Percentiles rank a stretch among this genome's conserved stretches.
Conservation (phyloP, 345 rosid genomes). For the Populus alba region DNA sequence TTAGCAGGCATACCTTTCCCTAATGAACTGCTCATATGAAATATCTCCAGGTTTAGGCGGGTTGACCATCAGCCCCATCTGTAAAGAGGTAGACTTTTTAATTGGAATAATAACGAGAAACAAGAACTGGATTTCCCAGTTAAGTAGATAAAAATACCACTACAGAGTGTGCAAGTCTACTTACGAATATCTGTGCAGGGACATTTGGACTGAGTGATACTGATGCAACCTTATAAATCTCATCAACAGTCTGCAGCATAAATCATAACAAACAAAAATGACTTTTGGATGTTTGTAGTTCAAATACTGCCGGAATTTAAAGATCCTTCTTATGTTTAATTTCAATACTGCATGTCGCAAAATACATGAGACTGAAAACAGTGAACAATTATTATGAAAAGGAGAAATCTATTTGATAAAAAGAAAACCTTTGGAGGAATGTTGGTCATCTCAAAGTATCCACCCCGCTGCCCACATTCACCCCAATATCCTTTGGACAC, state of each 20-base stretch:
- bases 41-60: conserved; percentile 94
- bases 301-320: neutral
- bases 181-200: conserved; percentile 95
- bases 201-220: conserved; percentile 93
- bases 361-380: neutral
- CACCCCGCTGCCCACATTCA: conserved; percentile 99
- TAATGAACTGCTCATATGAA: conserved; percentile 68
- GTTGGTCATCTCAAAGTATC: conserved; percentile 99
- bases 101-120: neutral
- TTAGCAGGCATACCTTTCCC: conserved; percentile 68
- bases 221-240: conserved; percentile 93
- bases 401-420: neutral
- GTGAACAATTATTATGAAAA: neutral
- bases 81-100: conserved; percentile 17
- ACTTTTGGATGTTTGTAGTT: conserved; percentile 4
- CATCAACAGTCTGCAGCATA: conserved; percentile 77
- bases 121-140: conserved; percentile 6
- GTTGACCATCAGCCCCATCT: conserved; percentile 98
- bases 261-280: conserved; percentile 12
- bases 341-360: neutral
- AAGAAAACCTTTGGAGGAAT: conserved; percentile 75
- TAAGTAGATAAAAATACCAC: neutral
- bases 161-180: conserved; percentile 27
- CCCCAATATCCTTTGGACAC: conserved; percentile 99
- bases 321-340: conserved; percentile 10